Evolutionary conservation across 352 stramenopile species (phyloP).

Genomic region (Phytophthora crassamura): DNA sequence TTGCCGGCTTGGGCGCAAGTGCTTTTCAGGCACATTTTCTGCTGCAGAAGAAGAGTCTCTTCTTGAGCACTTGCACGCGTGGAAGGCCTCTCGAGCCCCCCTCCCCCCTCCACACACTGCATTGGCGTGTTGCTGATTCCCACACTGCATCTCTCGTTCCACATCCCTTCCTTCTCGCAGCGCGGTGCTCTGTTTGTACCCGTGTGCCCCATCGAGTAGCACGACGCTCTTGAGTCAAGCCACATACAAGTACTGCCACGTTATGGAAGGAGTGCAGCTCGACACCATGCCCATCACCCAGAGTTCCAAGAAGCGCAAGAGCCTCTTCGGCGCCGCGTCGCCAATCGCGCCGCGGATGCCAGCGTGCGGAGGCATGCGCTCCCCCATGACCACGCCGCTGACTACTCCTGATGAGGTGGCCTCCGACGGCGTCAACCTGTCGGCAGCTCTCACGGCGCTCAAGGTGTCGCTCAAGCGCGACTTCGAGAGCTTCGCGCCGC

Average conservation of each 20-base stretch:
- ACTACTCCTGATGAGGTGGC: background rate
- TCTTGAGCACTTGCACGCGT: conserved; percentile 1
- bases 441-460: conserved; percentile 65
- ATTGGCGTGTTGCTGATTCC: conserved; percentile 1
- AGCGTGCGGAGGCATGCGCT: conserved; percentile 21
- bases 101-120: background rate
- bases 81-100: background rate
- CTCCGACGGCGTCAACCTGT: conserved; percentile 56
- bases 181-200: conserved; percentile 27
- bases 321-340: conserved; percentile 33
- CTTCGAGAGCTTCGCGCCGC: conserved; percentile 71
- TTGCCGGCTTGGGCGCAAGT: conserved; percentile 64
- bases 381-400: conserved; percentile 12
- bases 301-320: conserved; percentile 79
- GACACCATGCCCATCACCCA: conserved; percentile 63
- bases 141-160: background rate
- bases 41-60: conserved; percentile 14
- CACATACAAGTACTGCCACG: conserved; percentile 4
- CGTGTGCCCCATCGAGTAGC: conserved; percentile 17
- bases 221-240: conserved; percentile 12
- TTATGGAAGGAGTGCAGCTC: conserved; percentile 41
- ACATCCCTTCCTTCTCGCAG: conserved; percentile 8
- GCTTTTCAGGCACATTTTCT: conserved; percentile 19
- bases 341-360: conserved; percentile 37
- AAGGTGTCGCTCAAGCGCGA: conserved; percentile 82